These are phyloP conservation scores for Pleurotus citrinopileatus DNA, from an alignment of 768 basidiomycete genomes.

Conservation along the genomic window DNA sequence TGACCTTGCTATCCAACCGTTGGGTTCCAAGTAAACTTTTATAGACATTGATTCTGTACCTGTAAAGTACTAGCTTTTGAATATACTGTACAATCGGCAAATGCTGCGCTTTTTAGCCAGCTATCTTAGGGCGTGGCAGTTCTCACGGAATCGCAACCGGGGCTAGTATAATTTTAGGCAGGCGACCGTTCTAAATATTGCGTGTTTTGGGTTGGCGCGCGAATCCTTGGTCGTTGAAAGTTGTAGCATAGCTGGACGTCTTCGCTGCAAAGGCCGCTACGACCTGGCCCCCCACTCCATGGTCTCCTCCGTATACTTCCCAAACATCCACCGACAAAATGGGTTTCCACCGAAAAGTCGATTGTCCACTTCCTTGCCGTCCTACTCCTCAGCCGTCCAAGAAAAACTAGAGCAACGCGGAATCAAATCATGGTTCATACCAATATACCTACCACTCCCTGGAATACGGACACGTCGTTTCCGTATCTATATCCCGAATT, in stretches of 20 bases:
- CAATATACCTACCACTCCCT: slow-evolving; percentile 59
- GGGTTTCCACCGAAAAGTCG: slow-evolving; percentile 36
- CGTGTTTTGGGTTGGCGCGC: neutral
- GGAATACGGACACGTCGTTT: slow-evolving; percentile 53
- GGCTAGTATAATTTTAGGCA: too few species aligned
- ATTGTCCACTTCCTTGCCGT: slow-evolving; percentile 26
- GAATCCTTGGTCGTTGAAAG: neutral
- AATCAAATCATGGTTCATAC: slow-evolving; percentile 52
- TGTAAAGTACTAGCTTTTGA: neutral
- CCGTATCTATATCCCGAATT: slow-evolving; percentile 59
- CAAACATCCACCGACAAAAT: slow-evolving; percentile 42
- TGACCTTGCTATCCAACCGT: slow-evolving; percentile 72
- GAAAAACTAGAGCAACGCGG: slow-evolving; percentile 60
- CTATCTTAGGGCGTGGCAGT: neutral
- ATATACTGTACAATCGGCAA: neutral
- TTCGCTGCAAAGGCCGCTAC: neutral
- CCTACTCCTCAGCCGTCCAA: slow-evolving; percentile 54
- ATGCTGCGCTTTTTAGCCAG: too few species aligned
- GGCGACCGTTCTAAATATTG: neutral
- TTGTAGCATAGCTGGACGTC: too few species aligned
- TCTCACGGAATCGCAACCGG: neutral
- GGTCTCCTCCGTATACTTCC: slow-evolving; percentile 48
- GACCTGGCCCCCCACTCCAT: slow-evolving; percentile 20
- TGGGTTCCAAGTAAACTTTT: slow-evolving; percentile 26
- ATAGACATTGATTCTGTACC: neutral